Evolutionary conservation across 2,329 filamentous ascomycete species (phyloP).

Genomic region (Aspergillus novoparasiticus): DNA sequence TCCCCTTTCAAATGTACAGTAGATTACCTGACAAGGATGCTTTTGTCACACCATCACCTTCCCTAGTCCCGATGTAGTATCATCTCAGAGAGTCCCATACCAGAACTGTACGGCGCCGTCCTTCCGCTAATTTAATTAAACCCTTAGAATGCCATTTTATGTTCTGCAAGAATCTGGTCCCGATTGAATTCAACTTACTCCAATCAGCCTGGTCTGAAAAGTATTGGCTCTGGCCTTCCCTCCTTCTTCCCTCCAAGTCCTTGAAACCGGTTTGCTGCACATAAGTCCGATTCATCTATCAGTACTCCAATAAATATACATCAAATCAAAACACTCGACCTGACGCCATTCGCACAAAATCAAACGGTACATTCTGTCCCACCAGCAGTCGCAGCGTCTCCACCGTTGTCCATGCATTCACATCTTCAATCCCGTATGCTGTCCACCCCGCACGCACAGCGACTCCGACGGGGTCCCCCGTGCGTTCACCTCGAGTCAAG

Average conservation of each 20-base stretch:
- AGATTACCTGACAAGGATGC: not conserved
- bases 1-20: not conserved
- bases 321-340: conserved; percentile 54
- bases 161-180: not conserved
- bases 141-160: too few species aligned
- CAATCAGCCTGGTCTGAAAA: too few species aligned
- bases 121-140: not conserved
- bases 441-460: conserved; percentile 77
- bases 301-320: not conserved
- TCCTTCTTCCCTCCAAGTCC: not conserved
- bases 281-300: not conserved
- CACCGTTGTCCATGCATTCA: conserved; percentile 81
- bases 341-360: conserved; percentile 77
- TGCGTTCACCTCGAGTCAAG: conserved; percentile 68
- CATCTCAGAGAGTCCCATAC: not conserved
- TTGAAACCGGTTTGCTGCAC: not conserved
- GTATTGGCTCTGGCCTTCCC: not conserved
- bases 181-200: too few species aligned
- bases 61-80: not conserved
- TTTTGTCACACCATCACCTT: not conserved
- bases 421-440: conserved; percentile 76
- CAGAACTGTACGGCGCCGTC: not conserved
- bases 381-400: conserved; percentile 77
- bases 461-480: conserved; percentile 68
- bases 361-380: conserved; percentile 84